Evolutionary conservation across 2,329 filamentous ascomycete species (phyloP).

Genomic region (Colletotrichum lini): DNA sequence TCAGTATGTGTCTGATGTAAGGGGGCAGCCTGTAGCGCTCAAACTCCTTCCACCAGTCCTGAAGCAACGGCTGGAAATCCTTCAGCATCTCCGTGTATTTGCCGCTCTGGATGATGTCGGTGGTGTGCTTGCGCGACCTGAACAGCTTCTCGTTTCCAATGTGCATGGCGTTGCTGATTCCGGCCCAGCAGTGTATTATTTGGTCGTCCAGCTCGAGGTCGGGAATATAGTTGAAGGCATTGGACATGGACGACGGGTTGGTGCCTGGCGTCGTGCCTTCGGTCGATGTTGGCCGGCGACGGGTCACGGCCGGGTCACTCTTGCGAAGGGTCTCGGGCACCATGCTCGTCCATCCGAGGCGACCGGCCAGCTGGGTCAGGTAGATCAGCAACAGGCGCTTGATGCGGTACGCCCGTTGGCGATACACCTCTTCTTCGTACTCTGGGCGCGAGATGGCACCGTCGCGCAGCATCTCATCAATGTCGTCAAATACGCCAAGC

Average conservation of each 20-base stretch:
- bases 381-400: constrained; percentile 92
- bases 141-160: constrained; percentile 91
- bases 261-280: constrained; percentile 75
- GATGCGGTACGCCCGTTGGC: constrained; percentile 84
- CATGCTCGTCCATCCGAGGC: constrained; percentile 94
- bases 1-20: constrained; percentile 81
- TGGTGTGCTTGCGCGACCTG: constrained; percentile 87
- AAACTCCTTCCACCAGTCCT: constrained; percentile 85
- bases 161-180: constrained; percentile 94
- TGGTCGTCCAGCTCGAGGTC: constrained; percentile 77
- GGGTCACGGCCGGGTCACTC: constrained; percentile 69
- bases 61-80: constrained; percentile 84
- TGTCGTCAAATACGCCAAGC: constrained; percentile 94
- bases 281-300: constrained; percentile 63
- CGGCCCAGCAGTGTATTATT: constrained; percentile 92
- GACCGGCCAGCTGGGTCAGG: constrained; percentile 91
- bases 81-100: constrained; percentile 86
- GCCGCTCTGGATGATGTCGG: constrained; percentile 88
- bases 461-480: constrained; percentile 77
- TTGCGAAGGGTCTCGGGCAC: constrained; percentile 78
- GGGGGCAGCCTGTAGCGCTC: constrained; percentile 80
- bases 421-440: constrained; percentile 82
- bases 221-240: constrained; percentile 76
- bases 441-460: constrained; percentile 73
- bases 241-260: constrained; percentile 68